Evolutionary conservation across 768 basidiomycete species (phyloP).

Genomic region (Trichaptum fuscoviolaceum): DNA sequence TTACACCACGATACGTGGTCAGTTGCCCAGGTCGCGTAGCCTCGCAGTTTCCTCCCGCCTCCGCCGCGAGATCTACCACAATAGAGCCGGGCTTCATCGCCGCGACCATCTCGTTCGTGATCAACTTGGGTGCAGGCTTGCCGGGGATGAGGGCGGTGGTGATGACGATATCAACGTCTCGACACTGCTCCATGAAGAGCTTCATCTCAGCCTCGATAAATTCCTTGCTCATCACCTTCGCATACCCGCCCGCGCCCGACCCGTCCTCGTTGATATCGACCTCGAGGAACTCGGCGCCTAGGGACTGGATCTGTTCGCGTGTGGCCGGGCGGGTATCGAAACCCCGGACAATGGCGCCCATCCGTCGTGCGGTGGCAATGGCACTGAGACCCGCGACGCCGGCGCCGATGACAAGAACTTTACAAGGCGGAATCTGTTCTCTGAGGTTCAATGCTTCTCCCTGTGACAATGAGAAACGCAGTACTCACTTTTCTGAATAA

Average conservation of each 20-base stretch:
- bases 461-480: constrained; percentile 3
- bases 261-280: constrained; percentile 78
- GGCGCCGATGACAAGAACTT: constrained; percentile 83
- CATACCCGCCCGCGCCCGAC: constrained; percentile 78
- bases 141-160: constrained; percentile 88
- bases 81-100: constrained; percentile 93
- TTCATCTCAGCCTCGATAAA: constrained; percentile 88
- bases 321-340: constrained; percentile 85
- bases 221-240: constrained; percentile 87
- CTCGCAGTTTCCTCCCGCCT: constrained; percentile 87
- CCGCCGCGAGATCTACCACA: constrained; percentile 81
- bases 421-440: constrained; percentile 73
- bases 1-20: constrained; percentile 66
- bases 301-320: constrained; percentile 84
- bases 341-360: constrained; percentile 84
- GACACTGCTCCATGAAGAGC: constrained; percentile 81
- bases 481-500: constrained; percentile 36
- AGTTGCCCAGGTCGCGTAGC: constrained; percentile 76
- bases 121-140: constrained; percentile 79
- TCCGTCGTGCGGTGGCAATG: constrained; percentile 76
- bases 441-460: constrained; percentile 5
- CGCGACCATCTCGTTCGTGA: constrained; percentile 79
- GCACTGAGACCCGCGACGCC: constrained; percentile 88
- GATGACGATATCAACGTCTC: constrained; percentile 85
- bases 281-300: constrained; percentile 88